These are phyloP conservation scores for Helianthus annuus DNA, from an alignment of 129 eudicot genomes.

Conservation along the genomic window HanXRQr2.0-SUNRISE NC_035438.2:2082637-2083136, in stretches of 20 bases:
- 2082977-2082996: constrained; percentile 68
- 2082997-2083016: constrained; percentile 29
- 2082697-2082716: too few species aligned
- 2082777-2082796: constrained; percentile 29
- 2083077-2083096: constrained; percentile 41
- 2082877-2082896: too few species aligned
- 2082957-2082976: neutral
- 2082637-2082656: too few species aligned
- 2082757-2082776: constrained; percentile 13
- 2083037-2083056: constrained; percentile 55
- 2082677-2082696: too few species aligned
- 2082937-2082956: too few species aligned
- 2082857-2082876: too few species aligned
- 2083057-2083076: constrained; percentile 31
- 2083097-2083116: constrained; percentile 28
- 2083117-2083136: constrained; percentile 40
- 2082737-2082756: too few species aligned
- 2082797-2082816: constrained; percentile 47
- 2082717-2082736: too few species aligned
- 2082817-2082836: constrained; percentile 29
- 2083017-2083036: constrained; percentile 57
- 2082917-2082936: too few species aligned
- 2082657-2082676: too few species aligned
- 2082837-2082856: neutral
- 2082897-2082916: too few species aligned